Evolutionary conservation across 177 flowering plant species (phyloP), one percentile per base, ranked within the genome.

Genomic region (Viscum album): DNA sequence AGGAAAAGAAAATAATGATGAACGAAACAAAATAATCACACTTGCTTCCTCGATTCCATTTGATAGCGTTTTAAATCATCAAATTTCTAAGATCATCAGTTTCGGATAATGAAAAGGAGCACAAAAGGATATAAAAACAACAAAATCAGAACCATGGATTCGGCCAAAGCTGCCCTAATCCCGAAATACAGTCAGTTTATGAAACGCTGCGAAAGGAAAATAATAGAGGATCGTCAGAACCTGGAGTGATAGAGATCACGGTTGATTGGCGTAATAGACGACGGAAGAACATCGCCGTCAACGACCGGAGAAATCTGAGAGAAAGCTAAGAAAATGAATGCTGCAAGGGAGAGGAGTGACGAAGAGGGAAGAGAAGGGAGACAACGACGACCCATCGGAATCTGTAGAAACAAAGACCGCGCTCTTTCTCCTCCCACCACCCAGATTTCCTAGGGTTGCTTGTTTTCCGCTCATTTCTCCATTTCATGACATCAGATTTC

Each of bases 201-300:
- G 30, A 15, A n/a, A 54, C 31, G 31, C 60, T 31, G 4, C 30
- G 29, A 54, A n/a, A 24, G 26, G 5, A 54, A 54, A 54, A 13
- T 7, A 28, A 28, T 4, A 26, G 31, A 24, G 31, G 15, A 28
- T 28, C 31, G 29, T 54, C 2, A 24, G 4, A 28, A 87, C 96
- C 96, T 89, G 67, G 90, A 85, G 78, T 82, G 95, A 77, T 91
- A 94, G 50, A 94, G 95, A 91, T 91, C 93, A 67, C 70, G 88
- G 66, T 83, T 84, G 80, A 91, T 80, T 34, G 86, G 88, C 2
- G 88, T 87, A 34, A 75, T 29, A 37, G 78, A 54, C 39, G 72
- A 29, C 0, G 26, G n/a, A 8, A 78, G 56, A 74, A 16, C 68
- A 34, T 84, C 71, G 71, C 78, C 87, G 75, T 76, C n/a, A 66